Evolutionary conservation across 768 basidiomycete species (phyloP).

Genomic region (Tricholoma furcatifolium): DNA sequence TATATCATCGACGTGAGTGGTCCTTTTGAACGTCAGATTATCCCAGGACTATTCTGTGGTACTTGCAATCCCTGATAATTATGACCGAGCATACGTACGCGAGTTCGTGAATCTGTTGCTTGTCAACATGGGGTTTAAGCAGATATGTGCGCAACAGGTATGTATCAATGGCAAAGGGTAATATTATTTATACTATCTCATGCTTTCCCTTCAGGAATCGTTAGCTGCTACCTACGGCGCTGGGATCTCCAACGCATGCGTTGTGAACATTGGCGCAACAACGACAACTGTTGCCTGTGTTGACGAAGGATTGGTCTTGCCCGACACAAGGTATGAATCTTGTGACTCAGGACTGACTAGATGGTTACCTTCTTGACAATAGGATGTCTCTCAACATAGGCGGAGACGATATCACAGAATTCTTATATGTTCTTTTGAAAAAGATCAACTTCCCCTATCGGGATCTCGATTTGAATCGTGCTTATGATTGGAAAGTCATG

Average conservation of each 20-base stretch:
- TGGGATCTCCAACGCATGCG: conserved; percentile 91
- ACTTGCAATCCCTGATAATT: conserved; percentile 90
- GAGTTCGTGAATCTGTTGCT: conserved; percentile 75
- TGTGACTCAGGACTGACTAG: neutral
- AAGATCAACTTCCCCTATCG: conserved; percentile 87
- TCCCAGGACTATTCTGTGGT: conserved; percentile 81
- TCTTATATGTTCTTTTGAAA: conserved; percentile 75
- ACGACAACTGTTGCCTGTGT: conserved; percentile 88
- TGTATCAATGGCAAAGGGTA: conserved; percentile 10
- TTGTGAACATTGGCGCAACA: conserved; percentile 90
- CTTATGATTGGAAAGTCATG: conserved; percentile 89
- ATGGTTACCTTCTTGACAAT: conserved; percentile 2
- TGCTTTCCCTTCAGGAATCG: conserved; percentile 63
- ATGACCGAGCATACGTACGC: conserved; percentile 80
- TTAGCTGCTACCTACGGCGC: conserved; percentile 94
- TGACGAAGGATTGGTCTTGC: conserved; percentile 86
- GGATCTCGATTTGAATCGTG: conserved; percentile 71
- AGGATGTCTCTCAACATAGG: conserved; percentile 86
- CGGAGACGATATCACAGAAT: conserved; percentile 93
- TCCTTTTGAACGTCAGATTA: neutral
- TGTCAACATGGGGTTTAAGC: conserved; percentile 85
- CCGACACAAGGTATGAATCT: conserved; percentile 77
- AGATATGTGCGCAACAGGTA: conserved; percentile 90
- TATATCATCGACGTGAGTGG: neutral
- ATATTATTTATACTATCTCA: neutral